A percentile compares a stretch with the other conserved stretches of the same genome.
Conservation (phyloP, 768 basidiomycete species). For the Psilocybe sp. region DNA sequence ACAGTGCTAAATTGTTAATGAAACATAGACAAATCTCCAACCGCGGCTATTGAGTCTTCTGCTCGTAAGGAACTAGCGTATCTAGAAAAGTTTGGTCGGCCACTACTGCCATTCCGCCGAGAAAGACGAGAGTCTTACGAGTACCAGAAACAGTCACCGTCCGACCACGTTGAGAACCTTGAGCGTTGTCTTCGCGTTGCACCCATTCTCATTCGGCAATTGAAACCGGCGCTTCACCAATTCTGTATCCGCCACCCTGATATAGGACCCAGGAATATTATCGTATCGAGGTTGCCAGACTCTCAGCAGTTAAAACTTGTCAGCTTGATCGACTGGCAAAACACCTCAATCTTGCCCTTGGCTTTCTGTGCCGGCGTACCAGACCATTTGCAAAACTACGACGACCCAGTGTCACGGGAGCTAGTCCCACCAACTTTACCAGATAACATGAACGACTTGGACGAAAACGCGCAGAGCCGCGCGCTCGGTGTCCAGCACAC, state of each 20-base stretch:
- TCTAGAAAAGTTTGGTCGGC: conserved; percentile 45
- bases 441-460: conserved; percentile 37
- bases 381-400: conserved; percentile 42
- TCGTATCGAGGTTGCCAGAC: conserved; percentile 43
- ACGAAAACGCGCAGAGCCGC: conserved; percentile 28
- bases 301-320: conserved; percentile 33
- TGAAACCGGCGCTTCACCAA: conserved; percentile 30
- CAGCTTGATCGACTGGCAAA: conserved; percentile 53
- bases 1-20: conserved; percentile 26
- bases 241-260: conserved; percentile 56
- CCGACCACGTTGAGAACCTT: conserved; percentile 47
- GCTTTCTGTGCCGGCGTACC: conserved; percentile 50
- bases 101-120: conserved; percentile 39
- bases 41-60: conserved; percentile 38
- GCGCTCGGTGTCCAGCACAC: conserved; percentile 36
- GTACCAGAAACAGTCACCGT: conserved; percentile 40
- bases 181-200: conserved; percentile 44
- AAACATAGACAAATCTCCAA: conserved; percentile 39
- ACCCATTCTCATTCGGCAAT: conserved; percentile 41
- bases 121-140: conserved; percentile 41
- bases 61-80: conserved; percentile 49
- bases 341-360: conserved; percentile 47
- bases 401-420: conserved; percentile 35
- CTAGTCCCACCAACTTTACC: conserved; percentile 42
- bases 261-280: conserved; percentile 47